A percentile compares a stretch with the other conserved stretches of the same genome.
Evolutionary conservation across 2,329 filamentous ascomycete genomes (phyloP).

Genomic region (Lachnellula willkommii): DNA sequence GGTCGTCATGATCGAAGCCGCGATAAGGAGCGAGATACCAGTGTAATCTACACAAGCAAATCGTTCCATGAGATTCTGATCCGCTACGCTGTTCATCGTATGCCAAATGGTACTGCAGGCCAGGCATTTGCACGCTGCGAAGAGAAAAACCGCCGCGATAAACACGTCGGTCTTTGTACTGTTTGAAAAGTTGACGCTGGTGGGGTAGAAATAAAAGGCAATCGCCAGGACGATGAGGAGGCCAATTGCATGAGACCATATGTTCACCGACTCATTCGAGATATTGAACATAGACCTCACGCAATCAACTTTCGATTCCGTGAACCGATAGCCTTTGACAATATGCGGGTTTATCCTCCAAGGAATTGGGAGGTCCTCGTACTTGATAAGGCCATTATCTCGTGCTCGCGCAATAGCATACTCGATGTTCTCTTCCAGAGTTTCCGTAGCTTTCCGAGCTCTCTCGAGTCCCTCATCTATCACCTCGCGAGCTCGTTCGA

Average conservation of each 20-base stretch:
- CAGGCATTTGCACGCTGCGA: constrained; percentile 89
- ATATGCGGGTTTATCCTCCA: constrained; percentile 98
- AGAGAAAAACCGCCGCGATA: constrained; percentile 91
- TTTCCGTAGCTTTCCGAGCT: constrained; percentile 75
- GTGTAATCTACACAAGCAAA: constrained; percentile 99
- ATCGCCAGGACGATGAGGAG: constrained; percentile 81
- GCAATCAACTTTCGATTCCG: constrained; percentile 84
- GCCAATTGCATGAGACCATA: constrained; percentile 92
- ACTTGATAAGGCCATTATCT: constrained; percentile 76
- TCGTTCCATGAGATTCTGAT: constrained; percentile 81
- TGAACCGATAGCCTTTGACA: constrained; percentile 84
- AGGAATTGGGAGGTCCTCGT: constrained; percentile 83
- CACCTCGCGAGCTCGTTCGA: constrained; percentile 68
- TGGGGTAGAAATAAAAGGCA: constrained; percentile 94
- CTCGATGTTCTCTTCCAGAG: constrained; percentile 79
- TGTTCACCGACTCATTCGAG: constrained; percentile 94
- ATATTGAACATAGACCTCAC: constrained; percentile 75
- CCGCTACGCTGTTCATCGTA: constrained; percentile 95
- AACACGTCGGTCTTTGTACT: constrained; percentile 85
- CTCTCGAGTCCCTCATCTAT: constrained; percentile 77
- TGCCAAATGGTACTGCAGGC: constrained; percentile 97
- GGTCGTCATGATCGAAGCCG: constrained; percentile 94
- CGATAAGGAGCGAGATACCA: constrained; percentile 89
- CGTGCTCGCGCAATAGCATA: constrained; percentile 68
- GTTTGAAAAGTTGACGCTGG: constrained; percentile 75